Evolutionary conservation across 164 flowering plant genomes (phyloP).

Genomic region (Cinnamomum micranthum): DNA sequence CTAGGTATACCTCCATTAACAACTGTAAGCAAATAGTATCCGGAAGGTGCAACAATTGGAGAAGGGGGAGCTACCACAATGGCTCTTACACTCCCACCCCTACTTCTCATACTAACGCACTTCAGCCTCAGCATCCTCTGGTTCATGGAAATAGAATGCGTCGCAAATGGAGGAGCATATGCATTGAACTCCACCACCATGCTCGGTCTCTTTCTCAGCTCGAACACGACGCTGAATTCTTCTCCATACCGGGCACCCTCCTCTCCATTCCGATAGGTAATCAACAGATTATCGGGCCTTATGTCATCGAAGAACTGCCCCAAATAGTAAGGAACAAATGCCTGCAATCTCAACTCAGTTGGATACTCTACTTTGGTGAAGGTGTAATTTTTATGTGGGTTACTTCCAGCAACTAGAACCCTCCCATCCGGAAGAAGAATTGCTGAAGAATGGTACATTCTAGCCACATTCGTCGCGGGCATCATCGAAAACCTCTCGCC

Average conservation of each 20-base stretch:
- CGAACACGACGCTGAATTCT: conserved; percentile 37
- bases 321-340: conserved; percentile 51
- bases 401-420: conserved; percentile 65
- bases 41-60: conserved; percentile 62
- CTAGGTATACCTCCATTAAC: conserved; percentile 59
- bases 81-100: conserved; percentile 34
- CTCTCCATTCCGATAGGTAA: conserved; percentile 7
- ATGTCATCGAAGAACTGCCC: conserved; percentile 18
- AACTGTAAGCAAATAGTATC: conserved; percentile 62
- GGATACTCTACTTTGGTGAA: conserved; percentile 45
- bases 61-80: conserved; percentile 57
- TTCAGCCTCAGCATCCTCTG: conserved; percentile 65
- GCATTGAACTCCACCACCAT: conserved; percentile 31
- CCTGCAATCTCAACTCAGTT: conserved; percentile 60
- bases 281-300: conserved; percentile 42
- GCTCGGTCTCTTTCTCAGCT: conserved; percentile 27
- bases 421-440: conserved; percentile 63
- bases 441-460: conserved; percentile 78
- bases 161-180: conserved; percentile 63
- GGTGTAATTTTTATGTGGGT: conserved; percentile 45
- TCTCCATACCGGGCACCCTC: conserved; percentile 32
- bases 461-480: conserved; percentile 36
- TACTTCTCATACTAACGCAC: conserved; percentile 26
- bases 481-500: conserved; percentile 43
- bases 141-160: conserved; percentile 61